Percentiles rank a stretch among this genome's conserved stretches.
These are phyloP conservation scores for Xylariaceae sp. DNA, from an alignment of 2,329 filamentous ascomycete genomes.

Conservation along the genomic window DNA sequence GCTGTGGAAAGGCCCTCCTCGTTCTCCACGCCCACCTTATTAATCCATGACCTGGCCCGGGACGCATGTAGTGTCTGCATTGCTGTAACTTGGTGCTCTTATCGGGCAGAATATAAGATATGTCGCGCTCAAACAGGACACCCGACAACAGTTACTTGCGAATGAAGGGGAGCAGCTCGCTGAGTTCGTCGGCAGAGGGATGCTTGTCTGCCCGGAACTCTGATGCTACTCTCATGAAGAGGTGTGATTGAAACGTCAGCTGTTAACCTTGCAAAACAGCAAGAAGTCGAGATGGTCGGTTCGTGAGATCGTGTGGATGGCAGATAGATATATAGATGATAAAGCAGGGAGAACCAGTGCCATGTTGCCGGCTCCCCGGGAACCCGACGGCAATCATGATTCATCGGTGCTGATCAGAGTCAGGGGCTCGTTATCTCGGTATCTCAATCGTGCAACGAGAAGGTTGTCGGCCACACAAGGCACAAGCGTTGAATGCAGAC, in stretches of 20 bases:
- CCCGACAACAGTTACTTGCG: neutral
- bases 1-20: conserved; percentile 72
- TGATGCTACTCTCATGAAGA: neutral
- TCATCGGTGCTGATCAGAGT: neutral
- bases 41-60: conserved; percentile 39
- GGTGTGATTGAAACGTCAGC: neutral
- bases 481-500: neutral
- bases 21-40: conserved; percentile 65
- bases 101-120: neutral
- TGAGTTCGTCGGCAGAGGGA: neutral
- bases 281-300: neutral
- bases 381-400: neutral
- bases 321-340: neutral
- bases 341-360: neutral
- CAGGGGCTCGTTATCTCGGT: neutral
- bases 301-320: neutral
- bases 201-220: neutral
- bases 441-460: neutral
- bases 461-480: neutral
- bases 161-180: neutral
- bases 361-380: neutral
- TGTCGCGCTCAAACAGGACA: neutral
- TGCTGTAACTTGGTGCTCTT: conserved; percentile 1
- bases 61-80: conserved; percentile 35
- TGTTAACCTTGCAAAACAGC: neutral